Evolutionary conservation across 345 rosid species (phyloP).

Genomic region (Stellera chamaejasme): DNA sequence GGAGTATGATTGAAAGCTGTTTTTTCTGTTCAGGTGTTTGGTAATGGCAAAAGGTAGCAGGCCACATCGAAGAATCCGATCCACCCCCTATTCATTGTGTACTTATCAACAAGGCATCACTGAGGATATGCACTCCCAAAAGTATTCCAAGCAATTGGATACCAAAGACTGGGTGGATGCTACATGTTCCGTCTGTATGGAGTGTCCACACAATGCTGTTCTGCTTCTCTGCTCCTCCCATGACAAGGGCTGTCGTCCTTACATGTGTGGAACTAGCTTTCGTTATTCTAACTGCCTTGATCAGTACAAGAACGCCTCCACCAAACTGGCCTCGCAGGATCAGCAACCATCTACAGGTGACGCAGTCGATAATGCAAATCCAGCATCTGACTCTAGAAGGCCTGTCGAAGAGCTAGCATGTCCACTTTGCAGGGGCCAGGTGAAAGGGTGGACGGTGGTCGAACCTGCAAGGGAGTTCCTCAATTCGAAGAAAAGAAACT

Average conservation of each 20-base stretch:
- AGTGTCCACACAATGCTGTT: conserved; percentile 94
- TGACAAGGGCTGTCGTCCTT: conserved; percentile 96
- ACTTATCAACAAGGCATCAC: conserved; percentile 25
- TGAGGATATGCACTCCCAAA: conserved; percentile 28
- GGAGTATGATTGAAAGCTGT: too few species aligned
- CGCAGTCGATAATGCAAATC: conserved; percentile 25
- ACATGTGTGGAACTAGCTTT: conserved; percentile 97
- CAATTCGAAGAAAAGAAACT: conserved; percentile 68
- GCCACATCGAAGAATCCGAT: conserved; percentile 43
- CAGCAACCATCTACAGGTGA: conserved; percentile 13
- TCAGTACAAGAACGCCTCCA: conserved; percentile 79
- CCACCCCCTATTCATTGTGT: conserved; percentile 41
- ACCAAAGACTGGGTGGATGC: conserved; percentile 83
- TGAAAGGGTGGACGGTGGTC: conserved; percentile 96
- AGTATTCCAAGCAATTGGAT: conserved; percentile 43
- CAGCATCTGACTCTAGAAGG: conserved; percentile 22
- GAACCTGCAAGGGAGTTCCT: conserved; percentile 74
- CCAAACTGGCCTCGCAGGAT: conserved; percentile 40
- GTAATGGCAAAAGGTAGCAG: conserved; percentile 67
- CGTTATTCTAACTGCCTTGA: conserved; percentile 93
- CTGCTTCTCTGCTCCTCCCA: conserved; percentile 96
- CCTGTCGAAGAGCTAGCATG: conserved; percentile 54
- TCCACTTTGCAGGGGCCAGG: conserved; percentile 96
- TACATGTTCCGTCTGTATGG: conserved; percentile 95
- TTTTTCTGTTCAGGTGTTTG: conserved; percentile 8